These are phyloP conservation scores for Austroboletus novae-zelandiae DNA, from an alignment of 1,284 basidiomycete genomes.

Conservation along the genomic window DNA sequence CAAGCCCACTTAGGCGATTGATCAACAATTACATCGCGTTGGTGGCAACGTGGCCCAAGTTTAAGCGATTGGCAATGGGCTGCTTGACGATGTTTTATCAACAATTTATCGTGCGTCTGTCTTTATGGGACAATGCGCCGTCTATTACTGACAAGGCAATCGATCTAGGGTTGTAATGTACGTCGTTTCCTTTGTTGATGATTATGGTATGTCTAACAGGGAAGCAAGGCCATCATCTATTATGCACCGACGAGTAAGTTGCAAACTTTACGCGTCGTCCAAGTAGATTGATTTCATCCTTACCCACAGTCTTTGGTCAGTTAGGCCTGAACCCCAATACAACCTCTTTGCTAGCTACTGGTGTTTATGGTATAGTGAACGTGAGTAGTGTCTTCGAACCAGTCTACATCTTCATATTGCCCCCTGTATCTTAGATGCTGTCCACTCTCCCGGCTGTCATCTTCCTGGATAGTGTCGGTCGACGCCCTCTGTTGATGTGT, in stretches of 20 bases:
- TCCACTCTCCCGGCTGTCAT: conserved; percentile 31
- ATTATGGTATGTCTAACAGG: conserved; percentile 9
- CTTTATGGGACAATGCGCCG: not conserved
- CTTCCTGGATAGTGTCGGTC: conserved; percentile 31
- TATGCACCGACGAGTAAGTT: conserved; percentile 34
- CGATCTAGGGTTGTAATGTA: conserved; percentile 29
- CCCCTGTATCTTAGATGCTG: conserved; percentile 15
- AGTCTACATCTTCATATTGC: not conserved
- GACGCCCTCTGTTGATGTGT: conserved; percentile 33
- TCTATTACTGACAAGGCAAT: not conserved
- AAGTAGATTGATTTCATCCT: not conserved
- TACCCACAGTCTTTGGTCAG: conserved; percentile 30
- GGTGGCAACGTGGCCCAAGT: conserved; percentile 33
- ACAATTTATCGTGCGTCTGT: conserved; percentile 30
- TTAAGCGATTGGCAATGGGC: conserved; percentile 32
- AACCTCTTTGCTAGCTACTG: conserved; percentile 33
- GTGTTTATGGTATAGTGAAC: conserved; percentile 33
- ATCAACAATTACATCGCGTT: conserved; percentile 26
- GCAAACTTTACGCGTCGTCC: not conserved
- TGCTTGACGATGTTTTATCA: conserved; percentile 35
- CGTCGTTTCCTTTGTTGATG: conserved; percentile 4
- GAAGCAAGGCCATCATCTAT: conserved; percentile 31
- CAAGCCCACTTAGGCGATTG: conserved; percentile 16
- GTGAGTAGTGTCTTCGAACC: conserved; percentile 12
- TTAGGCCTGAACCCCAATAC: conserved; percentile 33